Percentiles rank a stretch among this genome's conserved stretches.
Evolutionary conservation across 371 early-diverging fungal genomes (phyloP).

Genomic region (Syncephalastrum monosporum): DNA sequence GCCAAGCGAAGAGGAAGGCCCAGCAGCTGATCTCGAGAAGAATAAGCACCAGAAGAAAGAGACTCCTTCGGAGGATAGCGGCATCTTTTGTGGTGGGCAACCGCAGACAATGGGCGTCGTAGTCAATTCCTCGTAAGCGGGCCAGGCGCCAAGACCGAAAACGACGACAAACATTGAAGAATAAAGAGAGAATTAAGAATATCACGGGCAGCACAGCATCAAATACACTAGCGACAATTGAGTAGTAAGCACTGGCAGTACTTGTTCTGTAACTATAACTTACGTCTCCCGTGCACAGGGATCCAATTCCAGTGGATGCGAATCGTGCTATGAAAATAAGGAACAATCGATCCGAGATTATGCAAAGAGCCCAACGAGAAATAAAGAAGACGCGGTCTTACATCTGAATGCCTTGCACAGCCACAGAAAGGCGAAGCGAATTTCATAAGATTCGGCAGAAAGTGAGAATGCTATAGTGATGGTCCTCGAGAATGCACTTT

Average conservation of each 20-base stretch:
- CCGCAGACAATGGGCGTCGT: constrained; percentile 25
- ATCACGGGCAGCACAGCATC: constrained; percentile 35
- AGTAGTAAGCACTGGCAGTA: neutral
- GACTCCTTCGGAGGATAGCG: constrained; percentile 29
- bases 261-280: constrained; percentile 1
- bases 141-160: constrained; percentile 16
- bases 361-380: constrained; percentile 1
- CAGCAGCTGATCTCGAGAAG: constrained; percentile 44
- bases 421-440: constrained; percentile 31
- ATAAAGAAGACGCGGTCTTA: constrained; percentile 4
- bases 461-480: no score
- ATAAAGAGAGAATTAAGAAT: constrained; percentile 30
- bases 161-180: constrained; percentile 19
- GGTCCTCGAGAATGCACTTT: no score
- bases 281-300: constrained; percentile 37
- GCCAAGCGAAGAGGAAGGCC: constrained; percentile 54
- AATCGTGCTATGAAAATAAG: neutral
- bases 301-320: constrained; percentile 23
- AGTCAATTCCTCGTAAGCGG: constrained; percentile 11
- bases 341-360: constrained; percentile 1
- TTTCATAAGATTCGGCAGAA: constrained; percentile 5
- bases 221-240: neutral
- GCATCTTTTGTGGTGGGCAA: constrained; percentile 37
- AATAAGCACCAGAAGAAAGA: constrained; percentile 30
- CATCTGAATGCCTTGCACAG: constrained; percentile 23